Evolutionary conservation across 2,329 filamentous ascomycete genomes (phyloP).

Genomic region (Diaporthe aspalathi): DNA sequence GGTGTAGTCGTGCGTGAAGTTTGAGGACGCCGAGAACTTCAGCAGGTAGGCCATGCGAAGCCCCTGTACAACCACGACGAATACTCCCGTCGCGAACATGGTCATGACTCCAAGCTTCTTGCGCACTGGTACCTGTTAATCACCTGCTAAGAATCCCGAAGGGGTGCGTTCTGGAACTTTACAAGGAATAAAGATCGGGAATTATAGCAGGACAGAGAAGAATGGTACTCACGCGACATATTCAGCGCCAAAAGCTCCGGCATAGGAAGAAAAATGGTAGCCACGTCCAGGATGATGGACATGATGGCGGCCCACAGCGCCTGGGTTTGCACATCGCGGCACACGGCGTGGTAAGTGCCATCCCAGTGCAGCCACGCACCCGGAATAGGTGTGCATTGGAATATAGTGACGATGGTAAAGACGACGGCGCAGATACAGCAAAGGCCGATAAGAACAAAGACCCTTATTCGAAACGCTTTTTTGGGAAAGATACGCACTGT

Average conservation of each 20-base stretch:
- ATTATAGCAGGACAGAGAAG: no score
- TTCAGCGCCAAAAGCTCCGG: slow-evolving; percentile 52
- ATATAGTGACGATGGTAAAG: not conserved
- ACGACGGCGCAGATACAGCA: not conserved
- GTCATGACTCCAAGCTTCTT: slow-evolving; percentile 53
- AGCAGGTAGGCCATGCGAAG: slow-evolving; percentile 24
- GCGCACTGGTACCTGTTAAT: no score
- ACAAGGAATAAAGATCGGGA: no score
- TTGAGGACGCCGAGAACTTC: not conserved
- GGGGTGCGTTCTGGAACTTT: no score
- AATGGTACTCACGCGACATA: no score
- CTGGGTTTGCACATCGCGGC: not conserved
- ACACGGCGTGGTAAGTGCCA: not conserved
- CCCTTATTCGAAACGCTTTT: not conserved
- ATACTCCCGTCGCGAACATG: slow-evolving; percentile 48
- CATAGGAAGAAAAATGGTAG: slow-evolving; percentile 54
- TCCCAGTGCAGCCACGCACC: slow-evolving; percentile 25
- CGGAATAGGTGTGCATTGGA: slow-evolving; percentile 21
- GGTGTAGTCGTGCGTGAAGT: slow-evolving; percentile 18
- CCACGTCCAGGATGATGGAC: slow-evolving; percentile 54
- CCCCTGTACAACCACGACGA: slow-evolving; percentile 17
- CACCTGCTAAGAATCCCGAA: no score
- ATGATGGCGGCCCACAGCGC: slow-evolving; percentile 50
- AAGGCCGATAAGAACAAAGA: slow-evolving; percentile 6
- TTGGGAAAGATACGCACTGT: slow-evolving; percentile 21